Evolutionary conservation across 805 yeast species (phyloP).

Genomic region (Wickerhamomyces rabaulensis): DNA sequence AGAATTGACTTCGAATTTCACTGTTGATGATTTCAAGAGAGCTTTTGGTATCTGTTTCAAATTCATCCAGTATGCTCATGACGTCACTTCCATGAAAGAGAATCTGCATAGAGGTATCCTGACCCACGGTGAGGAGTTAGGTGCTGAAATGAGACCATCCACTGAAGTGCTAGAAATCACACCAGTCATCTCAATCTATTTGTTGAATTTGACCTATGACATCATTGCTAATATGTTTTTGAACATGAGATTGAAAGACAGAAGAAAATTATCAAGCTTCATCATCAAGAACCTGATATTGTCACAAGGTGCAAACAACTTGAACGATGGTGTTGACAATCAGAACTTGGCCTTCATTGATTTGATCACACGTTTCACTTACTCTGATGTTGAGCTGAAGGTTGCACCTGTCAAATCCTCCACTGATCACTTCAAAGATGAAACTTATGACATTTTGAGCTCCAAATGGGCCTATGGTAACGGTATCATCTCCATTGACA

Average conservation of each 20-base stretch:
- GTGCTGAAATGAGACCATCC: constrained; percentile 50
- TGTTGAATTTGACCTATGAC: constrained; percentile 57
- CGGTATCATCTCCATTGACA: constrained; percentile 51
- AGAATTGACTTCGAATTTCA: constrained; percentile 61
- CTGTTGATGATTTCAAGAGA: constrained; percentile 69
- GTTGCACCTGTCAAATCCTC: constrained; percentile 25
- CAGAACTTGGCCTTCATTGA: constrained; percentile 63
- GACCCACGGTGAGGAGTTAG: constrained; percentile 37
- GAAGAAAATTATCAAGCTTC: constrained; percentile 57
- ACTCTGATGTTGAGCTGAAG: constrained; percentile 53
- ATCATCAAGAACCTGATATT: constrained; percentile 50
- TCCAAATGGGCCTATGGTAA: constrained; percentile 59
- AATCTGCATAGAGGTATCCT: constrained; percentile 25
- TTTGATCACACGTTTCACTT: constrained; percentile 61
- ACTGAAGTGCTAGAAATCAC: constrained; percentile 42
- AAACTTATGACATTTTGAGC: constrained; percentile 15
- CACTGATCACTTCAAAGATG: constrained; percentile 23
- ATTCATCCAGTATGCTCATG: constrained; percentile 67
- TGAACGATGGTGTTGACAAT: constrained; percentile 22
- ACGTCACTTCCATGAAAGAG: constrained; percentile 27
- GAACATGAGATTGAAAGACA: constrained; percentile 51
- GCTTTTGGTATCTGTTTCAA: constrained; percentile 82
- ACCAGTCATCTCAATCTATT: constrained; percentile 52
- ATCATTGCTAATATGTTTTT: constrained; percentile 71
- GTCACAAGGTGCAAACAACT: constrained; percentile 25